These are phyloP conservation scores for Lactuca saligna DNA, from an alignment of 129 eudicot species.

Conservation along the genomic window DNA sequence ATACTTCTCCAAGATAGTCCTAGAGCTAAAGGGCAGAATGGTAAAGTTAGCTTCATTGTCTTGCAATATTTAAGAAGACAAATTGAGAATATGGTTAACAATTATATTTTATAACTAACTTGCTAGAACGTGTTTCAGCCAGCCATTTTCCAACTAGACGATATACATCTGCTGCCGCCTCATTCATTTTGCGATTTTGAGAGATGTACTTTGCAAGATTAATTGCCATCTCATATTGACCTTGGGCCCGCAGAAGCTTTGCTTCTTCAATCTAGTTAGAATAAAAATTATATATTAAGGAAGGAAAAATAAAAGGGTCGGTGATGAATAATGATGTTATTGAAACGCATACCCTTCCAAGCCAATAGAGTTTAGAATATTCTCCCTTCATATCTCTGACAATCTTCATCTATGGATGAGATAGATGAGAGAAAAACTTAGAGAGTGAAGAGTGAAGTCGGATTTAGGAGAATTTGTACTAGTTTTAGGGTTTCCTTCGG, in stretches of 20 bases:
- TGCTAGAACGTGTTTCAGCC: conserved; percentile 97
- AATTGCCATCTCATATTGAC: conserved; percentile 94
- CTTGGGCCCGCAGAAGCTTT: conserved; percentile 92
- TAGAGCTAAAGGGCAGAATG: conserved; percentile 61
- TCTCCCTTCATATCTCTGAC: conserved; percentile 45
- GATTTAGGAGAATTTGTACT: too few relatives aligned
- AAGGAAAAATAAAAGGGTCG: not conserved
- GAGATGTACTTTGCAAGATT: conserved; percentile 82
- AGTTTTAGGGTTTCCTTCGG: too few relatives aligned
- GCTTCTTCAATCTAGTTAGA: conserved; percentile 86
- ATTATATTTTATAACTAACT: conserved; percentile 50
- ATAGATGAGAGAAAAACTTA: too few relatives aligned
- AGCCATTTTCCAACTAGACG: conserved; percentile 98
- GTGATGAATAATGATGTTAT: not conserved
- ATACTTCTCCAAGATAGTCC: conserved; percentile 89
- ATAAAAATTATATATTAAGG: not conserved
- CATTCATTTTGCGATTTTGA: conserved; percentile 48
- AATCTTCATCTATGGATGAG: too few relatives aligned
- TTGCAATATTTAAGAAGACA: not conserved
- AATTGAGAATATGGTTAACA: not conserved
- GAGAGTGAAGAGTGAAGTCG: too few relatives aligned
- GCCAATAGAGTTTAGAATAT: conserved; percentile 69
- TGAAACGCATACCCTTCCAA: conserved; percentile 65
- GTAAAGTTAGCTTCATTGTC: conserved; percentile 8
- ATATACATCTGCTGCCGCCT: conserved; percentile 74